These are phyloP conservation scores for Ganoderma multipileum DNA, from an alignment of 1,284 basidiomycete genomes.

Conservation along the genomic window DNA sequence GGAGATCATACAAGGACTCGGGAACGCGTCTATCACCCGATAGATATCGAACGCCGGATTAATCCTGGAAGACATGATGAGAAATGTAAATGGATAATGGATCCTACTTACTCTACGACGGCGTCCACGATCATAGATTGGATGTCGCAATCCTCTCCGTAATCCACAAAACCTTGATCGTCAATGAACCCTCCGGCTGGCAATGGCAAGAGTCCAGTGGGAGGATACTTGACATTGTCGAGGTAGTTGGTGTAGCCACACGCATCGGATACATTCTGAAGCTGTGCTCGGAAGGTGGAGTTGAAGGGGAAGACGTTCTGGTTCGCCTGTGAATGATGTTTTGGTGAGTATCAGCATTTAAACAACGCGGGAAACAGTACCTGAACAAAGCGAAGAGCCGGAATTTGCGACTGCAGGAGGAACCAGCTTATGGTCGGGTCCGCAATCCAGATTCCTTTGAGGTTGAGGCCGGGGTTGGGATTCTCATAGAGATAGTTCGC, in stretches of 20 bases:
- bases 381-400: constrained; percentile 46
- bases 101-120: constrained; percentile 48
- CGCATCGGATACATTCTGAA: constrained; percentile 44
- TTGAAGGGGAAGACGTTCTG: constrained; percentile 57
- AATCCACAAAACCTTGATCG: constrained; percentile 32
- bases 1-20: constrained; percentile 40
- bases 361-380: no score
- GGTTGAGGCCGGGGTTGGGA: constrained; percentile 43
- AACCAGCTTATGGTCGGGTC: constrained; percentile 46
- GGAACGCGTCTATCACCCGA: constrained; percentile 45
- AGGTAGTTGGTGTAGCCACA: constrained; percentile 51
- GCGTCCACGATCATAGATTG: constrained; percentile 46
- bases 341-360: no score
- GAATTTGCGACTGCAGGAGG: constrained; percentile 46
- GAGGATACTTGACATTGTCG: constrained; percentile 49
- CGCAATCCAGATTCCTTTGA: constrained; percentile 48
- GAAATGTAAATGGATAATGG: background rate
- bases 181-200: constrained; percentile 44
- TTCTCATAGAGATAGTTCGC: constrained; percentile 49
- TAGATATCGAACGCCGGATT: constrained; percentile 63
- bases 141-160: constrained; percentile 48
- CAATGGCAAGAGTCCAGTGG: constrained; percentile 55
- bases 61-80: constrained; percentile 39
- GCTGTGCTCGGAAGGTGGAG: constrained; percentile 39
- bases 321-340: constrained; percentile 49